Evolutionary conservation across 208 protist genomes (phyloP).

Genomic region (Acanthamoeba royreba): DNA sequence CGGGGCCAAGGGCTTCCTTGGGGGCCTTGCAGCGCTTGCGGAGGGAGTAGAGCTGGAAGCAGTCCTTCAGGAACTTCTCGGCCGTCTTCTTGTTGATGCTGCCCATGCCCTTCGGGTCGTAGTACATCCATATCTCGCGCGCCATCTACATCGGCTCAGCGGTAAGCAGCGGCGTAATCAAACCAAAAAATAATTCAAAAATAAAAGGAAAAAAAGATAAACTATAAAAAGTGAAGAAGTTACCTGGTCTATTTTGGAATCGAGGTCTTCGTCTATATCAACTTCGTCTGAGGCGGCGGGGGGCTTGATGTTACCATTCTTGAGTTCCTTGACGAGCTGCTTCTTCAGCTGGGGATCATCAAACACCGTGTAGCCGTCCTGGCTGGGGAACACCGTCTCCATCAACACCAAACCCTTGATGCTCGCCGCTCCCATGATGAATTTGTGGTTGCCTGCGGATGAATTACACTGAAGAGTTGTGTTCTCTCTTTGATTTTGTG

Average conservation of each 20-base stretch:
- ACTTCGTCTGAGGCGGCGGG: not conserved
- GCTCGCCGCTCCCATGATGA: not conserved
- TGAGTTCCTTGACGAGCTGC: conserved; percentile 27
- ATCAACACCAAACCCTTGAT: conserved; percentile 32
- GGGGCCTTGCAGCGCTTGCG: conserved; percentile 12
- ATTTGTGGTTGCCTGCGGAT: not conserved
- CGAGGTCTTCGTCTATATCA: not conserved
- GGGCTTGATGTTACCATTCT: not conserved
- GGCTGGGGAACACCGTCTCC: conserved; percentile 21
- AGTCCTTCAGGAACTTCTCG: conserved; percentile 43
- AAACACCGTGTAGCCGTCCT: conserved; percentile 12
- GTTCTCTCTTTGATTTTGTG: no score
- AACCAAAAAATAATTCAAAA: not conserved
- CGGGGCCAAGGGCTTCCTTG: not conserved
- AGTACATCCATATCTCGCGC: conserved; percentile 12
- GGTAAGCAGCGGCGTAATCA: not conserved
- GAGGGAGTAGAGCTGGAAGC: conserved; percentile 37
- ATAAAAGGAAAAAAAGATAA: not conserved
- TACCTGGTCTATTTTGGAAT: conserved; percentile 21
- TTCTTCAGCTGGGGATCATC: conserved; percentile 22
- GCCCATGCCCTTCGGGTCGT: not conserved
- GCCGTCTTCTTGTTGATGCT: conserved; percentile 45
- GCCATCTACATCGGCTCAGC: not conserved
- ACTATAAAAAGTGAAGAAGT: not conserved
- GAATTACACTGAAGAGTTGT: not conserved